phyloP scores from a whole-genome alignment of 495 filamentous ascomycete genomes.

The Friedmanniomyces endolithicus region DNA sequence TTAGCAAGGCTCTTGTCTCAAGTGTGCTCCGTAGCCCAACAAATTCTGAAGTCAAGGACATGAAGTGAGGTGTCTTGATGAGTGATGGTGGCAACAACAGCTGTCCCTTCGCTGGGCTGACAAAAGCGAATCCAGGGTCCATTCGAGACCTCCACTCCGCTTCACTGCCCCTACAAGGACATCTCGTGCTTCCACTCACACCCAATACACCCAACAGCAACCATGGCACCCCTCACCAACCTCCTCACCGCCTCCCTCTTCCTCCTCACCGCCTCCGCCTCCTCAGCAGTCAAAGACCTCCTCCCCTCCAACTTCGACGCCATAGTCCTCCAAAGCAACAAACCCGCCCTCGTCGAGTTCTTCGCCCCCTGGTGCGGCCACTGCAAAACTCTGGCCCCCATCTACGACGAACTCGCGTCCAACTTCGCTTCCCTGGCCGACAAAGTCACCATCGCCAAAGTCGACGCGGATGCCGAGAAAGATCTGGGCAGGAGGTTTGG shows the following conservation, averaged over 20 bases:
- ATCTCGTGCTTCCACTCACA: background rate
- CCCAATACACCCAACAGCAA: background rate
- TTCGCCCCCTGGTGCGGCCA: constrained; percentile 99
- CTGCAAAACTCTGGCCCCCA: constrained; percentile 91
- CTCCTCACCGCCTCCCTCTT: constrained; percentile 7
- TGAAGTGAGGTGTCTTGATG: background rate
- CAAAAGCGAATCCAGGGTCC: background rate
- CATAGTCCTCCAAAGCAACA: constrained; percentile 77
- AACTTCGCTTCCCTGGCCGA: constrained; percentile 60
- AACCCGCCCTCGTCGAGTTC: constrained; percentile 95
- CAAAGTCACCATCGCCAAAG: constrained; percentile 84
- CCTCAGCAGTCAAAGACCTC: constrained; percentile 14
- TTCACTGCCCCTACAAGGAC: background rate
- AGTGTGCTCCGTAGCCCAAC: too few species aligned
- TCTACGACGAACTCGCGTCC: constrained; percentile 85
- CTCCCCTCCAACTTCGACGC: constrained; percentile 74
- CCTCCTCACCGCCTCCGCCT: background rate
- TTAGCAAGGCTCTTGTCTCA: too few species aligned
- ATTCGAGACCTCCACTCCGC: background rate
- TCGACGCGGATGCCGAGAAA: constrained; percentile 85
- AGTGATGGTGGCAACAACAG: background rate
- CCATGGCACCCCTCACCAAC: constrained; percentile 7
- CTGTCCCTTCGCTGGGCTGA: background rate
- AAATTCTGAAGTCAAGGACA: background rate
- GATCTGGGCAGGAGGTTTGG: constrained; percentile 71